phyloP scores from a whole-genome alignment of 257 asterid genomes.

The Scutellaria barbata region DNA sequence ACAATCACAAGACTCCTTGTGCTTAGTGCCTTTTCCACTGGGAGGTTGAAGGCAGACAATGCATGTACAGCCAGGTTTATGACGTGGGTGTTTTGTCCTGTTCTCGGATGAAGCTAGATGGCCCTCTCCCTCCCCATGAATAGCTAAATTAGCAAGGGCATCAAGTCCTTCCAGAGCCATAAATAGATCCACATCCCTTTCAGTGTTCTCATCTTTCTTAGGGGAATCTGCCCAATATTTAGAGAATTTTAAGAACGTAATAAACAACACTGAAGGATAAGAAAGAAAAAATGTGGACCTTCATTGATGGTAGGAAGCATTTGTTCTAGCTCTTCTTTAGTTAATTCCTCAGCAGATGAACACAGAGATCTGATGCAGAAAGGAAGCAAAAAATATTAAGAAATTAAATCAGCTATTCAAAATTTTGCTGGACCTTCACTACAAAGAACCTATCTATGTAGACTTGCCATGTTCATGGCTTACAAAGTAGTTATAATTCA shows the following conservation, averaged over 20 bases:
- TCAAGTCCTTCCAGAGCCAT: constrained; percentile 73
- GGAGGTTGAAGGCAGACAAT: constrained; percentile 89
- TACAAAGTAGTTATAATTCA: not conserved
- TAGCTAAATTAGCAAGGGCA: constrained; percentile 68
- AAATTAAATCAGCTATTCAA: not conserved
- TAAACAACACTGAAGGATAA: not conserved
- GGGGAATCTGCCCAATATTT: constrained; percentile 52
- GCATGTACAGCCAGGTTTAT: constrained; percentile 74
- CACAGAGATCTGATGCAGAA: constrained; percentile 64
- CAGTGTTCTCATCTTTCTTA: constrained; percentile 46
- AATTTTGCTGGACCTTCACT: not conserved
- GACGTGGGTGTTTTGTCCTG: constrained; percentile 77
- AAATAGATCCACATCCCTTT: constrained; percentile 43
- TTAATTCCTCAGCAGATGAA: constrained; percentile 71
- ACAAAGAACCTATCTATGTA: not conserved
- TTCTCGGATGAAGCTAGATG: constrained; percentile 51
- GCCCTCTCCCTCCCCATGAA: constrained; percentile 57
- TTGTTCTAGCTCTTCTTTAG: constrained; percentile 59
- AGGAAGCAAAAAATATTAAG: constrained; percentile 18
- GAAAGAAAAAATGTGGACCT: constrained; percentile 43
- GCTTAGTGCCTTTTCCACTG: constrained; percentile 72
- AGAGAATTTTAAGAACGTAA: not conserved
- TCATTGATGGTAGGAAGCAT: constrained; percentile 51
- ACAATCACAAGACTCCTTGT: constrained; percentile 68
- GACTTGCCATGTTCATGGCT: not conserved